Evolutionary conservation across 139 green algal species (phyloP).

Genomic region (Tetraselmis chui): DNA sequence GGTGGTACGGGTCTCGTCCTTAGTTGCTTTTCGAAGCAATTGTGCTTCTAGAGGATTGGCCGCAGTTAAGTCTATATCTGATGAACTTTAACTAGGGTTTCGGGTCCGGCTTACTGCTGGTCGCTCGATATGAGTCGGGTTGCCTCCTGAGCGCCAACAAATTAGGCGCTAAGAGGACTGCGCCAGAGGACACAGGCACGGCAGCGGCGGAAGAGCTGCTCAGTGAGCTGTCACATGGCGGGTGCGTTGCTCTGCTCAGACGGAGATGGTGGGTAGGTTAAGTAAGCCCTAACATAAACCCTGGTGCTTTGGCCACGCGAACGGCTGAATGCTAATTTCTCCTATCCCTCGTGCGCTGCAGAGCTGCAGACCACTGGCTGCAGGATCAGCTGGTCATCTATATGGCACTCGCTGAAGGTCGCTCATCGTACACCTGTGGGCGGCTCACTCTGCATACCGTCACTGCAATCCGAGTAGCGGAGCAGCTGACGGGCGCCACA

Average conservation of each 20-base stretch:
- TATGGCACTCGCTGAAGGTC: conserved; percentile 67
- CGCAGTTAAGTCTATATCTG: too few relatives aligned
- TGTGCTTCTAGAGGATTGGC: too few relatives aligned
- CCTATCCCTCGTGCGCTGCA: too few relatives aligned
- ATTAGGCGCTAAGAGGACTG: neutral
- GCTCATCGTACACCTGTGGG: conserved; percentile 39
- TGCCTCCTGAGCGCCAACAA: neutral
- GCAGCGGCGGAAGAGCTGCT: neutral
- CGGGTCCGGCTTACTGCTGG: neutral
- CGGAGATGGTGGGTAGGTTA: too few relatives aligned
- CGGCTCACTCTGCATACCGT: conserved; percentile 71
- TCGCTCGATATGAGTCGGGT: neutral
- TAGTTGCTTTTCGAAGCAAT: too few relatives aligned
- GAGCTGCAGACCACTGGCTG: conserved; percentile 21
- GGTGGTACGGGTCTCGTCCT: too few relatives aligned
- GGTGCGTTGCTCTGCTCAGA: too few relatives aligned
- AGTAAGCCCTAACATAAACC: too few relatives aligned
- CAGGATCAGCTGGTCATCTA: conserved; percentile 82
- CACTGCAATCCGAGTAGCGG: conserved; percentile 65
- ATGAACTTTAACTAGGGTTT: too few relatives aligned
- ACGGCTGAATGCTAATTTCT: neutral
- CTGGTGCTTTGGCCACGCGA: too few relatives aligned
- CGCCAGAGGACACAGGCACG: neutral
- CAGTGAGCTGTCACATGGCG: neutral
- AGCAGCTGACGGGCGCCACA: conserved; percentile 34